Conservation (phyloP, 2,329 filamentous ascomycete species). For the Passalora sequoiae region DNA sequence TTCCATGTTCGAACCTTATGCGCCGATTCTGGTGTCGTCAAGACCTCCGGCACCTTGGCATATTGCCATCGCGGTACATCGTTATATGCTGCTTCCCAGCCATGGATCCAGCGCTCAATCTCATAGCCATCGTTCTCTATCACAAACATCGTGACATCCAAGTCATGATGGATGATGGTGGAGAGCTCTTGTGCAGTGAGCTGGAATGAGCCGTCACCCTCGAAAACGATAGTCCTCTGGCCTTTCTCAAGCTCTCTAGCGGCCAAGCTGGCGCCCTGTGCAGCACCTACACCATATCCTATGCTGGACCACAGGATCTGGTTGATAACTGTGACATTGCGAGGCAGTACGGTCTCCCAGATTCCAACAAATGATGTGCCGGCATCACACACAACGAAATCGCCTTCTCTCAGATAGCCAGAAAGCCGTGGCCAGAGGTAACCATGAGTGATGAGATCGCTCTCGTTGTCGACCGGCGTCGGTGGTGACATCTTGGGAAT, state of each 20-base stretch:
- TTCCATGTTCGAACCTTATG: conserved; percentile 12
- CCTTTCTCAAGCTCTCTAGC: conserved; percentile 51
- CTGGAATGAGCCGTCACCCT: conserved; percentile 57
- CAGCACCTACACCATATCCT: conserved; percentile 58
- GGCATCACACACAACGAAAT: conserved; percentile 80
- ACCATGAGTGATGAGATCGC: conserved; percentile 57
- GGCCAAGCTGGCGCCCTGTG: conserved; percentile 67
- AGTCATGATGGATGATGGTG: conserved; percentile 50
- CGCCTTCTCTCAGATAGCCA: conserved; percentile 57
- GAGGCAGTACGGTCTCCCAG: conserved; percentile 76
- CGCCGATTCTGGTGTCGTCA: conserved; percentile 6
- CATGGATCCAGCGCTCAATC: conserved; percentile 44
- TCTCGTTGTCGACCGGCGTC: conserved; percentile 9
- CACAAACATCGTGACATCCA: conserved; percentile 37
- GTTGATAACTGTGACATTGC: conserved; percentile 68
- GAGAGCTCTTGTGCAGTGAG: conserved; percentile 62
- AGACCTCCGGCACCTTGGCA: conserved; percentile 7
- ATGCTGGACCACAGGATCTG: conserved; percentile 71
- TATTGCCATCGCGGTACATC: conserved; percentile 17
- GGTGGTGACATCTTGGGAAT: conserved; percentile 9
- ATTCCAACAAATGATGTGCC: conserved; percentile 86
- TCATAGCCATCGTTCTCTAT: conserved; percentile 46
- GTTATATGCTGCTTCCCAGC: conserved; percentile 28
- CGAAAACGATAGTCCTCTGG: conserved; percentile 8
- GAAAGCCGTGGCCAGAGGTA: conserved; percentile 71